Evolutionary conservation across 2,329 filamentous ascomycete genomes (phyloP).

Genomic region (Colletotrichum higginsianum): DNA sequence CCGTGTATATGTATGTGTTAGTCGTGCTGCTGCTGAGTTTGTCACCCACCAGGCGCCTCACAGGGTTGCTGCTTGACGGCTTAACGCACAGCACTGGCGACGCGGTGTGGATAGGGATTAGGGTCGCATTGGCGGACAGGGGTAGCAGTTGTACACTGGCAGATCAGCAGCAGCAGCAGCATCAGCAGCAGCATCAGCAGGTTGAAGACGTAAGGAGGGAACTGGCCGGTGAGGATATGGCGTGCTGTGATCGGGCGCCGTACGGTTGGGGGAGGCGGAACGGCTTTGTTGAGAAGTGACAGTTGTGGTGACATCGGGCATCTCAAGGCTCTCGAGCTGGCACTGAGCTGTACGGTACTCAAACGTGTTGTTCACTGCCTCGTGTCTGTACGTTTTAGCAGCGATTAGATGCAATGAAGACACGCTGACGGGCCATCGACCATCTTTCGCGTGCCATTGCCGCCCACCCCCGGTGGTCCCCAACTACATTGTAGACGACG

Average conservation of each 20-base stretch:
- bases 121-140: neutral
- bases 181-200: neutral
- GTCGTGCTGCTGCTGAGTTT: neutral
- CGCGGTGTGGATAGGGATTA: neutral
- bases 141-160: neutral
- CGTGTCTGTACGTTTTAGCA: neutral
- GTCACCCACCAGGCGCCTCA: neutral
- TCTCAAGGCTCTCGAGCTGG: neutral
- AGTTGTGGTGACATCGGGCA: conserved; percentile 4
- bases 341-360: neutral
- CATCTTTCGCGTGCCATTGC: conserved; percentile 24
- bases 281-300: neutral
- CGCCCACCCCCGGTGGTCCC: neutral
- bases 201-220: neutral
- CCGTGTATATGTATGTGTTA: neutral
- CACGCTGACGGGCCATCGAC: neutral
- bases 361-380: too few relatives aligned
- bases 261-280: neutral
- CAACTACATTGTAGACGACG: neutral
- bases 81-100: conserved; percentile 4
- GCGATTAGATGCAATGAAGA: neutral
- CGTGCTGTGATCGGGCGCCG: neutral
- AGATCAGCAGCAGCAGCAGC: neutral
- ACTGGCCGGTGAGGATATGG: conserved; percentile 28
- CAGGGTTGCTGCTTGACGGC: conserved; percentile 14